phyloP scores from a whole-genome alignment of 768 basidiomycete species.

The Xerocomellus dryophilus region DNA sequence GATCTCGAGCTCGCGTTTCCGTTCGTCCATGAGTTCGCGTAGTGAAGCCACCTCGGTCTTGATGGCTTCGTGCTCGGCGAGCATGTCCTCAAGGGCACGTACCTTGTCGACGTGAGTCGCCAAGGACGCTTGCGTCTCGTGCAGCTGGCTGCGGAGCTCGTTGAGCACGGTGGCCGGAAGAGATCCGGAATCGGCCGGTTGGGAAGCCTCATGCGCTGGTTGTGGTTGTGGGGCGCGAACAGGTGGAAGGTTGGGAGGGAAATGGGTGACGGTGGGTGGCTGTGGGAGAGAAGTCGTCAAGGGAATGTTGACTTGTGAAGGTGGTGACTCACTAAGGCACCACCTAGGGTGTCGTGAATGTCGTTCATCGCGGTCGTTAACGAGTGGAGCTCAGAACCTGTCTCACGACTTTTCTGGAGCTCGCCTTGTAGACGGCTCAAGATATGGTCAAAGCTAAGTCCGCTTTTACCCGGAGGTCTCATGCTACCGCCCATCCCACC shows the following conservation, averaged over 20 bases:
- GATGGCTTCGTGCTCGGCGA: conserved; percentile 82
- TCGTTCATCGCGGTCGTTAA: conserved; percentile 80
- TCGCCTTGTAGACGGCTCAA: conserved; percentile 85
- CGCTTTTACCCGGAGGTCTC: conserved; percentile 75
- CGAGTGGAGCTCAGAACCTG: conserved; percentile 78
- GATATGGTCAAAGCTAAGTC: conserved; percentile 90
- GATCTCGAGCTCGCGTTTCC: conserved; percentile 47
- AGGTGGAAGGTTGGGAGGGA: conserved; percentile 64
- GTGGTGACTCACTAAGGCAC: conserved; percentile 58
- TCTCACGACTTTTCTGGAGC: conserved; percentile 94
- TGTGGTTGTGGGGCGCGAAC: conserved; percentile 45
- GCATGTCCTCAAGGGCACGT: conserved; percentile 72
- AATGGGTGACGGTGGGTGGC: conserved; percentile 61
- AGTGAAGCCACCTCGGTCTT: conserved; percentile 73
- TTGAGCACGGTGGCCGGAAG: conserved; percentile 35
- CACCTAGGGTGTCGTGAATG: conserved; percentile 89
- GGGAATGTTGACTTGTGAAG: neutral
- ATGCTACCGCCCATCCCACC: conserved; percentile 74
- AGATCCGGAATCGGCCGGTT: conserved; percentile 27
- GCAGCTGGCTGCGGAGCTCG: conserved; percentile 78
- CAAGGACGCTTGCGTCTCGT: conserved; percentile 78
- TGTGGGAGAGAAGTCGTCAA: conserved; percentile 29
- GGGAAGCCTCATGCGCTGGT: conserved; percentile 24
- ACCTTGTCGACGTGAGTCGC: conserved; percentile 80
- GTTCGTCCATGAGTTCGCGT: conserved; percentile 68